These are phyloP conservation scores for Amborella trichopoda DNA, from an alignment of 164 flowering plant genomes.

Conservation along the genomic window DNA sequence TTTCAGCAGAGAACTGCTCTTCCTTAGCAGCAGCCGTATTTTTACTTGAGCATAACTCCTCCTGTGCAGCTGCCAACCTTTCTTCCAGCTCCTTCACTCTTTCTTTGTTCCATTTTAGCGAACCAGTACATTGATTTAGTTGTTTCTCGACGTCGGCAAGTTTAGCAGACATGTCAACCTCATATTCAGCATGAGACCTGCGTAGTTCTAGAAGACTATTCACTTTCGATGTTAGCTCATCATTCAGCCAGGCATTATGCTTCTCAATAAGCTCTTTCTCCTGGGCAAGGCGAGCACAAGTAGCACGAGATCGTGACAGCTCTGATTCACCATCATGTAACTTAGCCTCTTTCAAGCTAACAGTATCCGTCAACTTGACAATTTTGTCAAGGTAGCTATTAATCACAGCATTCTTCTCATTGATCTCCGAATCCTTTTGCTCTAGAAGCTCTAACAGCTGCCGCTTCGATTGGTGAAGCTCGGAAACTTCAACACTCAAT, in stretches of 20 bases:
- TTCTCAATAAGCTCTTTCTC: constrained; percentile 89
- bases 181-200: constrained; percentile 42
- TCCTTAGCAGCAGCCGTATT: constrained; percentile 58
- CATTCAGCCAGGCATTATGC: constrained; percentile 88
- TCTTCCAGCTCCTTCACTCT: constrained; percentile 56
- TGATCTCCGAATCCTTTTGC: constrained; percentile 62
- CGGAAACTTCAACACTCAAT: constrained; percentile 39
- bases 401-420: constrained; percentile 64
- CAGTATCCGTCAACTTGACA: constrained; percentile 54
- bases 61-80: constrained; percentile 50
- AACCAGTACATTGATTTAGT: constrained; percentile 44
- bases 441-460: constrained; percentile 68
- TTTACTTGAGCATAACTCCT: constrained; percentile 60
- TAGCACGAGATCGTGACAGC: constrained; percentile 38
- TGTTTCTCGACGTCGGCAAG: constrained; percentile 58
- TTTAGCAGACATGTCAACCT: constrained; percentile 73
- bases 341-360: constrained; percentile 52
- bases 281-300: constrained; percentile 54
- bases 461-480: constrained; percentile 64
- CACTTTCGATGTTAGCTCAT: constrained; percentile 63
- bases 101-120: constrained; percentile 58
- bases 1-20: constrained; percentile 52
- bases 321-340: constrained; percentile 53
- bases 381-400: constrained; percentile 77
- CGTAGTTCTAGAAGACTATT: constrained; percentile 42